phyloP scores from a whole-genome alignment of 2,329 filamentous ascomycete species.

The Penicillium sp. region DNA sequence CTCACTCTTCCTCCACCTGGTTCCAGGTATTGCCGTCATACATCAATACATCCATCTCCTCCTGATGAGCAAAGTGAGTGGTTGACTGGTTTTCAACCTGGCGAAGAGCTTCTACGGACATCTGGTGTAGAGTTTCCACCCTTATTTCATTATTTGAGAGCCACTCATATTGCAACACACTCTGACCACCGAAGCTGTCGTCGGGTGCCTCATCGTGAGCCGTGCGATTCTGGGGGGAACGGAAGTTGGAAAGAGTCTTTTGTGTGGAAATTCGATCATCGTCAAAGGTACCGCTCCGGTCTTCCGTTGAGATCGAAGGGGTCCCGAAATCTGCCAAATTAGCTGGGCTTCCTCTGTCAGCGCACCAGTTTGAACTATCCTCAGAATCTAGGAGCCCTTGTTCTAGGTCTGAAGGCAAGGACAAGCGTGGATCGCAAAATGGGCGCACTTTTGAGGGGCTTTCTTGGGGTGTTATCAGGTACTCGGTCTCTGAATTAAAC shows the following conservation, averaged over 20 bases:
- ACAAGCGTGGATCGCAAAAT: not conserved
- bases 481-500: not conserved
- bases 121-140: not conserved
- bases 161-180: not conserved
- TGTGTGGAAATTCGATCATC: not conserved
- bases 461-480: not conserved
- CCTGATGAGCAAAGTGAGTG: not conserved
- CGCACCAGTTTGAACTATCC: not conserved
- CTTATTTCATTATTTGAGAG: not conserved
- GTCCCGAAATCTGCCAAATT: not conserved
- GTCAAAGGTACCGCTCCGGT: not conserved
- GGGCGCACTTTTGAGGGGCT: not conserved
- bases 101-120: not conserved
- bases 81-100: not conserved
- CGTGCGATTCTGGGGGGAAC: too few species aligned
- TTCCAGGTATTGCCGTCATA: not conserved
- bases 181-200: not conserved
- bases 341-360: too few species aligned
- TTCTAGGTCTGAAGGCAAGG: not conserved
- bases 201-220: not conserved
- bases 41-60: not conserved
- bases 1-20: not conserved
- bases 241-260: not conserved
- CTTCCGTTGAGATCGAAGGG: not conserved
- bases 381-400: not conserved